A percentile compares a stretch with the other conserved stretches of the same genome.
These are phyloP conservation scores for Saccharomycodes ludwigii DNA, from an alignment of 805 yeast genomes.

Conservation along the genomic window DNA sequence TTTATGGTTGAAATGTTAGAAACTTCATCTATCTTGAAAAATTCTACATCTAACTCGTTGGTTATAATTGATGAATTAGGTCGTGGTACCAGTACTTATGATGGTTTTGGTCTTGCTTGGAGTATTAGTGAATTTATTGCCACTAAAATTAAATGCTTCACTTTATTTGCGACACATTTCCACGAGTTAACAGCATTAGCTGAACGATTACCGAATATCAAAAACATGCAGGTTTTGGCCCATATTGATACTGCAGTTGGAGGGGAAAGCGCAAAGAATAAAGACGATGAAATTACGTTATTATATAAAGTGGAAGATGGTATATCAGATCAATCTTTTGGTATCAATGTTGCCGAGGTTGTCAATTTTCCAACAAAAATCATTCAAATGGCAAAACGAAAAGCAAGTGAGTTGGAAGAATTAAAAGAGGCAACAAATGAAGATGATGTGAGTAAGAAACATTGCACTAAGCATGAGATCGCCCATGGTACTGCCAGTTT, in stretches of 20 bases:
- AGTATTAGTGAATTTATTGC: constrained; percentile 83
- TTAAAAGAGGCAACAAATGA: constrained; percentile 29
- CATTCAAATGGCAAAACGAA: constrained; percentile 88
- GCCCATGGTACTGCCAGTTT: constrained; percentile 36
- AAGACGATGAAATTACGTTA: constrained; percentile 60
- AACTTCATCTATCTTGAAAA: constrained; percentile 80
- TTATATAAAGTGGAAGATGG: constrained; percentile 93
- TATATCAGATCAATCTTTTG: constrained; percentile 91
- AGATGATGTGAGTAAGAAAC: constrained; percentile 36
- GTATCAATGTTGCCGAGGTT: constrained; percentile 94
- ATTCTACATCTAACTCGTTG: constrained; percentile 73
- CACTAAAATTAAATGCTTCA: constrained; percentile 56
- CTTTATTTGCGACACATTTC: constrained; percentile 93
- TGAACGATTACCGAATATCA: constrained; percentile 48
- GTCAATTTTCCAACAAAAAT: constrained; percentile 89
- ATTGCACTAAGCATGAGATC: constrained; percentile 38
- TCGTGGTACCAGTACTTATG: constrained; percentile 69
- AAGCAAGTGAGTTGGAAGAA: constrained; percentile 77
- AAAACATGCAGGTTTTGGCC: constrained; percentile 86
- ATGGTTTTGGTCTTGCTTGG: constrained; percentile 98
- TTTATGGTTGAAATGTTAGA: constrained; percentile 98
- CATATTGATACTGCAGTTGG: constrained; percentile 46
- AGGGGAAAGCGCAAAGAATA: constrained; percentile 15
- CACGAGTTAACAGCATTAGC: constrained; percentile 85
- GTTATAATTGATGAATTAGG: constrained; percentile 94